Evolutionary conservation across 2,329 filamentous ascomycete species (phyloP).

Genomic region (Venturia nashicola): DNA sequence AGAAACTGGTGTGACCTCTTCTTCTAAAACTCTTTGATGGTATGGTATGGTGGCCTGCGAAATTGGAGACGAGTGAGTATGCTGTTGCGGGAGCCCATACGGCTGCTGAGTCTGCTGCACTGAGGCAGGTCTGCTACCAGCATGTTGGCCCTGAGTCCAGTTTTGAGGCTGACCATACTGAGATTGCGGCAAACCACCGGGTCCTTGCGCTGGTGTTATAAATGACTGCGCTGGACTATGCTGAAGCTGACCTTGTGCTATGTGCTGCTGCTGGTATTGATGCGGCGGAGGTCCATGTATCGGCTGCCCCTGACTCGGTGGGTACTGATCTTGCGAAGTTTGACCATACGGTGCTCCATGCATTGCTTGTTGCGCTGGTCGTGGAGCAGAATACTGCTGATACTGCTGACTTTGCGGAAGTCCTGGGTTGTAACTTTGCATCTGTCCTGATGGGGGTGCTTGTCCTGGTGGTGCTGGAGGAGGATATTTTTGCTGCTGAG

Average conservation of each 20-base stretch:
- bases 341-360: background rate
- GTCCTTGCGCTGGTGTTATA: background rate
- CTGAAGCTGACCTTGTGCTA: background rate
- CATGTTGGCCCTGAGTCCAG: background rate
- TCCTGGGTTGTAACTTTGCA: background rate
- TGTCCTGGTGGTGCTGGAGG: background rate
- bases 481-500: conserved; percentile 1
- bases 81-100: background rate
- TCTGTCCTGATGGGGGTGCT: background rate
- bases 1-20: conserved; percentile 1
- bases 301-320: background rate
- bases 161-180: background rate
- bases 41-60: background rate
- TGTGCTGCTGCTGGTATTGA: background rate
- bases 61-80: background rate
- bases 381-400: background rate
- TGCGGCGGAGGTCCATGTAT: background rate
- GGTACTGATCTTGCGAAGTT: background rate
- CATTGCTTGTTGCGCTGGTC: background rate
- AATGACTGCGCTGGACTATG: conserved; percentile 1
- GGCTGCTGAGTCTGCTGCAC: background rate
- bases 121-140: conserved; percentile 2
- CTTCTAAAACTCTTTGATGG: background rate
- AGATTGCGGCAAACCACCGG: background rate
- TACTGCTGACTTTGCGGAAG: background rate